Base-by-base conservation (phyloP, 768 basidiomycete genomes). In the Roridomyces roridus region DNA sequence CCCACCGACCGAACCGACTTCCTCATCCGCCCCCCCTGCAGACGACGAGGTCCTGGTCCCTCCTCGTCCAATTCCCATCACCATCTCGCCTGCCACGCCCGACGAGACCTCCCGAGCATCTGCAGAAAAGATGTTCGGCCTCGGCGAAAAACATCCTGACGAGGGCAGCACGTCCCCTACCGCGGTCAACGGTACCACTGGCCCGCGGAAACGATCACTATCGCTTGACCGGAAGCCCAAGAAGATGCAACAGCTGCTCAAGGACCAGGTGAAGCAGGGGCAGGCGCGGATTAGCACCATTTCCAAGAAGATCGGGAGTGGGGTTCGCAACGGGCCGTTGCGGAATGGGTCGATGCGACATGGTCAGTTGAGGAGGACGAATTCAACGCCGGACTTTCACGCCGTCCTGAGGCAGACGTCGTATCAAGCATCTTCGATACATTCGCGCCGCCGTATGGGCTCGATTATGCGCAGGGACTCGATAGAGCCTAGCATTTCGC, bases 341-440 rank as follows among this genome's bases (percentile, higher is more conserved):
- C 3, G 31, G 31, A 34, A 34, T 34, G 31, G 31, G 31, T 11
- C 31, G 31, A 80, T 77, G 15, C 77, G 78, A 64, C 83, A 80
- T 58, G 80, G 84, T 5, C 74, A 70, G 49, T 65, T 91, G 51
- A 83, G 84, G 63, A 79, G 89, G 55, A 72, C 86, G 12, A 85
- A 66, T 57, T 91, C 91, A 4, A 84, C 88, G 7, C 90, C 91
- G 59, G 91, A 92, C 63, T 89, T 93, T 60, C 84, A 89, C 60
- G 82, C 82, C 3, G 80, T 85, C 12, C 75, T 91, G 10, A 80
- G 79, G 17, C 85, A 83, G 51, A 77, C 82, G 52, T 68, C 83
- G 55, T 76, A 92, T 76, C 78, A 92, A 82, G 80, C 93, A 67
- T 67, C 93, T 1, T 94, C 92, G 1, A 94, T 95, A 47, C 93